phyloP scores from a whole-genome alignment of 2,329 filamentous ascomycete genomes.

The Exutisphaerella laricina region DNA sequence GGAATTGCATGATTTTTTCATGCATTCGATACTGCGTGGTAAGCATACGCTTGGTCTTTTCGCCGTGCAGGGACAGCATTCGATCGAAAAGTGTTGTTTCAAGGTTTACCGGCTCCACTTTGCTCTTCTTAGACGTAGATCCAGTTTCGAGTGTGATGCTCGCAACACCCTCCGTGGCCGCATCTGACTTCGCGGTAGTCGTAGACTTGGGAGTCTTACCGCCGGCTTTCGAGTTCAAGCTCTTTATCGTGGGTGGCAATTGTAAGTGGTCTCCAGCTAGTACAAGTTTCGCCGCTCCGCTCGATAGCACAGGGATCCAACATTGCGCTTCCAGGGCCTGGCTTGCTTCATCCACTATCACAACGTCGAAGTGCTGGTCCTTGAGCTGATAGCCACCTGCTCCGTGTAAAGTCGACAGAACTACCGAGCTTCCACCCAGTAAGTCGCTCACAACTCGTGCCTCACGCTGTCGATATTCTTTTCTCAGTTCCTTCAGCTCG shows the following conservation, averaged over 20 bases:
- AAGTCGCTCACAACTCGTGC: constrained; percentile 71
- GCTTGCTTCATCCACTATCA: constrained; percentile 93
- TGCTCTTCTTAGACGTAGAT: constrained; percentile 27
- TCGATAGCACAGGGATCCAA: constrained; percentile 75
- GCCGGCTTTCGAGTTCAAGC: constrained; percentile 46
- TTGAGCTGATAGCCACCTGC: constrained; percentile 79
- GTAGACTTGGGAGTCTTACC: constrained; percentile 30
- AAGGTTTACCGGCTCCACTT: constrained; percentile 46
- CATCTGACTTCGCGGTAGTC: constrained; percentile 2
- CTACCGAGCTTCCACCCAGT: constrained; percentile 72
- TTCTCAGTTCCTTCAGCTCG: constrained; percentile 77
- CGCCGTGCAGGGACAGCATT: constrained; percentile 73
- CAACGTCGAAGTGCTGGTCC: constrained; percentile 79
- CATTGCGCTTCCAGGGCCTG: constrained; percentile 95
- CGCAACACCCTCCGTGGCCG: constrained; percentile 8
- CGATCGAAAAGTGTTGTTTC: constrained; percentile 93
- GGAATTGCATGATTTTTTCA: constrained; percentile 89
- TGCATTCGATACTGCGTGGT: constrained; percentile 99
- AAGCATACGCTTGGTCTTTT: constrained; percentile 84
- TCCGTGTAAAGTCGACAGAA: constrained; percentile 87
- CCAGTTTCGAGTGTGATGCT: constrained; percentile 4
- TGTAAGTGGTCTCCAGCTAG: constrained; percentile 93
- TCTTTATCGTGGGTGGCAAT: constrained; percentile 91
- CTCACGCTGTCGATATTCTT: constrained; percentile 78
- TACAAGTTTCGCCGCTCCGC: constrained; percentile 70